Percentiles rank a stretch among this genome's conserved stretches.
phyloP scores from a whole-genome alignment of 192 early-diverging fungal species.

The Chytriomyces sp. region DNA sequence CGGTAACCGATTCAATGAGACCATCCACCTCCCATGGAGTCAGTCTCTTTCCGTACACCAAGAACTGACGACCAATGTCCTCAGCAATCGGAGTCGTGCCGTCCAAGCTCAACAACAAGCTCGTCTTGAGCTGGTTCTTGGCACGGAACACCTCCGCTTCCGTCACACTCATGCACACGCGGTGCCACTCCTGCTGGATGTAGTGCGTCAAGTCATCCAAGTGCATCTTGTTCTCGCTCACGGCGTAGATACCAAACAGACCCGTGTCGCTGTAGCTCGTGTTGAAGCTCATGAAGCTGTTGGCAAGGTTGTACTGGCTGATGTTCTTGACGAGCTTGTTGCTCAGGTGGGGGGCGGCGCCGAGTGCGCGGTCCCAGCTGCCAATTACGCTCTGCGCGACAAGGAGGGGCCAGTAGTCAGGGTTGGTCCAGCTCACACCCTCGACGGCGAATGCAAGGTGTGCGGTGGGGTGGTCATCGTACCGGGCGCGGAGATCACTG shows the following conservation, averaged over 20 bases:
- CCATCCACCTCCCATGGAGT: conserved; percentile 87
- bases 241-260: conserved; percentile 94
- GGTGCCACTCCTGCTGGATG: conserved; percentile 91
- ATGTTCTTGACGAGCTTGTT: conserved; percentile 85
- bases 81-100: conserved; percentile 94
- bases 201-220: conserved; percentile 88
- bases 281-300: conserved; percentile 99
- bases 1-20: conserved; percentile 81
- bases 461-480: conserved; percentile 85
- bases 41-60: conserved; percentile 89
- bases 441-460: conserved; percentile 98
- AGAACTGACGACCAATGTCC: conserved; percentile 96
- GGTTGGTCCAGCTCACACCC: conserved; percentile 92
- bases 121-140: conserved; percentile 98
- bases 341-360: conserved; percentile 81
- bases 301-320: conserved; percentile 81
- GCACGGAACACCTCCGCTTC: conserved; percentile 93
- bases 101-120: conserved; percentile 86
- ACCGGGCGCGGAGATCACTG: conserved; percentile 85
- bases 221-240: conserved; percentile 76
- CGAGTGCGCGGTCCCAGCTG: conserved; percentile 94
- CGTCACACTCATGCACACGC: conserved; percentile 82
- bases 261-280: conserved; percentile 98
- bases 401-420: conserved; percentile 94
- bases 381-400: conserved; percentile 95